These are phyloP conservation scores for Aspergillus caelatus DNA, from an alignment of 2,329 filamentous ascomycete genomes.

Conservation along the genomic window DNA sequence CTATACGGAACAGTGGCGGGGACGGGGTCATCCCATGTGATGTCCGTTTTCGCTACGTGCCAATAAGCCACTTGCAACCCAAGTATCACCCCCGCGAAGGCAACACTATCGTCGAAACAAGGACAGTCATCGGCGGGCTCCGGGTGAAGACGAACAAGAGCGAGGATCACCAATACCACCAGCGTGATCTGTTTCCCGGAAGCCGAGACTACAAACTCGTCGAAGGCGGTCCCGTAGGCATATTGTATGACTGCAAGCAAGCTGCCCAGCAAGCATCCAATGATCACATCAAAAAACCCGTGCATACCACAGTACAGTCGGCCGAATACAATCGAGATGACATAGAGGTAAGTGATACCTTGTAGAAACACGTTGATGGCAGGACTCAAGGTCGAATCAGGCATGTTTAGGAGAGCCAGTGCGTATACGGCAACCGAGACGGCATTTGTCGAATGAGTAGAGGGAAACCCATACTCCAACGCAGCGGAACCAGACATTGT, in stretches of 20 bases:
- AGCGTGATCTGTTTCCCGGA: slow-evolving; percentile 66
- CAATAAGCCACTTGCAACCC: slow-evolving; percentile 81
- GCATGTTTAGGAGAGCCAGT: slow-evolving; percentile 69
- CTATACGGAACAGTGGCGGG: slow-evolving; percentile 67
- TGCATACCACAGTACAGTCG: slow-evolving; percentile 98
- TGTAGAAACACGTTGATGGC: slow-evolving; percentile 67
- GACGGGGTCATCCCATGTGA: slow-evolving; percentile 56
- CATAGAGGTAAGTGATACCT: slow-evolving; percentile 77
- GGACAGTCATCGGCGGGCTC: slow-evolving; percentile 97
- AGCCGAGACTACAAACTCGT: slow-evolving; percentile 69
- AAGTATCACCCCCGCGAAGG: slow-evolving; percentile 87
- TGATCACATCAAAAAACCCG: slow-evolving; percentile 86
- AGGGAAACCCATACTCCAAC: slow-evolving; percentile 95
- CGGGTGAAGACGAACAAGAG: slow-evolving; percentile 85
- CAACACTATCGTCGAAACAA: slow-evolving; percentile 94
- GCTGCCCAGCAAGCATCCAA: slow-evolving; percentile 78
- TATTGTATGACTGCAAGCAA: slow-evolving; percentile 61
- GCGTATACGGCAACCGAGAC: slow-evolving; percentile 90
- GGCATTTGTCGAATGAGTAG: slow-evolving; percentile 95
- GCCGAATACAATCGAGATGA: slow-evolving; percentile 84
- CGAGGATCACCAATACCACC: slow-evolving; percentile 67
- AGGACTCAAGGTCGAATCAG: slow-evolving; percentile 64
- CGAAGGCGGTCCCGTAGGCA: slow-evolving; percentile 60
- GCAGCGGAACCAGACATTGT: slow-evolving; percentile 97
- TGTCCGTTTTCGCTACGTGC: slow-evolving; percentile 69